Percentiles rank a stretch among this genome's conserved stretches.
Conservation (phyloP, 176 grass and related monocot species). For the Dactylis glomerata region DNA sequence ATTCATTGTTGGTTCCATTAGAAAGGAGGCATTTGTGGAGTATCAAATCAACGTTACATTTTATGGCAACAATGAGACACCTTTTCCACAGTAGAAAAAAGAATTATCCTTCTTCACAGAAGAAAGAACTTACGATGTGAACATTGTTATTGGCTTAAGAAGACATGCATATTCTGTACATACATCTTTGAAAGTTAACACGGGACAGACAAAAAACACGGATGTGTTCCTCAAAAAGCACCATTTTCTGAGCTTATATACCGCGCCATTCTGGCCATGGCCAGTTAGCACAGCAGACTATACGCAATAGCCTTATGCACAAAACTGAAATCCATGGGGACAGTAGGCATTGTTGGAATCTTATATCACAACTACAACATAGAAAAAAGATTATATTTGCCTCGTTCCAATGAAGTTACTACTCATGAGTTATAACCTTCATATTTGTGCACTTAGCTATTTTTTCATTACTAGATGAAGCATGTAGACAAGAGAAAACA, state of each 20-base stretch:
- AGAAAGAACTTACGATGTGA: background rate
- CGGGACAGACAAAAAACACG: background rate
- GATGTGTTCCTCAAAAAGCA: background rate
- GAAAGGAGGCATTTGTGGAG: background rate
- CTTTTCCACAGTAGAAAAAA: background rate
- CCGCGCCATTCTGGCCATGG: background rate
- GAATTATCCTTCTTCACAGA: background rate
- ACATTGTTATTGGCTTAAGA: conserved; percentile 6
- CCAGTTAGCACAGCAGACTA: background rate
- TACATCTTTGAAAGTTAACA: background rate
- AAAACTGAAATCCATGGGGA: background rate
- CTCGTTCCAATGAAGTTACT: background rate
- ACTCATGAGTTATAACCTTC: background rate
- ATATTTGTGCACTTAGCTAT: background rate
- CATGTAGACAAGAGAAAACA: background rate
- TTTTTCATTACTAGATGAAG: background rate
- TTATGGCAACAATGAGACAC: background rate
- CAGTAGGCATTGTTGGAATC: background rate
- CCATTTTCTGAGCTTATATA: background rate
- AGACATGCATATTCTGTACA: background rate
- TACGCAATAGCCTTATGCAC: background rate
- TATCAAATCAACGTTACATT: background rate
- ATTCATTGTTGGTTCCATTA: background rate
- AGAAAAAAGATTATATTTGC: background rate
- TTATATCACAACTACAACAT: background rate